These are phyloP conservation scores for Trichoderma breve DNA, from an alignment of 2,329 filamentous ascomycete species.

Conservation along the genomic window DNA sequence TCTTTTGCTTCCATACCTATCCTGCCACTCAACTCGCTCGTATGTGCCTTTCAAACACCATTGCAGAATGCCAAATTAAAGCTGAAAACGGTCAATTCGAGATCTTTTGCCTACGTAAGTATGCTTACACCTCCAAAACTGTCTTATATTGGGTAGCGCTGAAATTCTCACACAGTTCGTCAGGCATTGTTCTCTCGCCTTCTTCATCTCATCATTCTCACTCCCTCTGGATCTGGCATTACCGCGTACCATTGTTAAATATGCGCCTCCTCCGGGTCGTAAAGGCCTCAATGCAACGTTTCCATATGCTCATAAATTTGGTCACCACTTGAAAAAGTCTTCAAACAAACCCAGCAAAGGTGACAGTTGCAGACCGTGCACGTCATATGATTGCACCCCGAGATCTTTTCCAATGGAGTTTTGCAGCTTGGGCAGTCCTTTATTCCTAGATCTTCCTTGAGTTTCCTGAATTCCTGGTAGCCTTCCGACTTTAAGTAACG, in stretches of 20 bases:
- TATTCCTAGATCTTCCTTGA: conserved; percentile 37
- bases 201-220: not conserved
- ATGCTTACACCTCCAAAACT: not conserved
- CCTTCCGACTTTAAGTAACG: conserved; percentile 28
- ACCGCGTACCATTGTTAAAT: not conserved
- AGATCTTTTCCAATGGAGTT: conserved; percentile 41
- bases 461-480: conserved; percentile 28
- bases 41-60: not conserved
- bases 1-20: not conserved
- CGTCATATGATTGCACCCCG: conserved; percentile 47
- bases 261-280: not conserved
- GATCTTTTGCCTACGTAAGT: not conserved
- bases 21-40: not conserved
- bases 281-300: not conserved
- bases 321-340: not conserved
- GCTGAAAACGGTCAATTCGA: not conserved
- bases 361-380: conserved; percentile 42
- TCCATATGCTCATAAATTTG: conserved; percentile 5
- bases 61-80: not conserved
- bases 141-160: not conserved
- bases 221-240: not conserved
- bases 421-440: conserved; percentile 43
- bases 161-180: not conserved
- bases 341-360: conserved; percentile 50
- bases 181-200: not conserved